phyloP scores from a whole-genome alignment of 2,329 filamentous ascomycete genomes.

The Pseudocercospora ulei region DNA sequence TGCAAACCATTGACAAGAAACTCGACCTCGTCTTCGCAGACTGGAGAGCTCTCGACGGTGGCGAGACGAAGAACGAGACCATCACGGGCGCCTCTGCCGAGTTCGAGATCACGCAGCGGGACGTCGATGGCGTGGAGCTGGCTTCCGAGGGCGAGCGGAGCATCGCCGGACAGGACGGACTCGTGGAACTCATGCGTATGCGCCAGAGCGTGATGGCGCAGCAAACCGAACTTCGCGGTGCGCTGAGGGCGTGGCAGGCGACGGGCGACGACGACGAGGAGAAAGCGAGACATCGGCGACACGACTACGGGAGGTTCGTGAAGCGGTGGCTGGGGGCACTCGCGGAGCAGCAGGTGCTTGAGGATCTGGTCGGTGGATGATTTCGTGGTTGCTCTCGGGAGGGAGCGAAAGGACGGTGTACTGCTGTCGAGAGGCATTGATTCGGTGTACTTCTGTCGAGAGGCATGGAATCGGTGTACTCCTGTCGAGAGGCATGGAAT shows the following conservation, averaged over 20 bases:
- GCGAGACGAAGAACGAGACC: slow-evolving; percentile 21
- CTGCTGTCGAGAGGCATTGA: too few species aligned
- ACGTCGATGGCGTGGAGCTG: slow-evolving; percentile 34
- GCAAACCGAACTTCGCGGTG: slow-evolving; percentile 30
- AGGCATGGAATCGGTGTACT: too few species aligned
- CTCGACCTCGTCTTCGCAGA: slow-evolving; percentile 36
- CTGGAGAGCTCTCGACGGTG: slow-evolving; percentile 38
- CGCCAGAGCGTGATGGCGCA: slow-evolving; percentile 38
- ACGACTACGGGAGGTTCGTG: slow-evolving; percentile 55
- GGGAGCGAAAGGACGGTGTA: too few species aligned
- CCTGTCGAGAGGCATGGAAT: too few species aligned
- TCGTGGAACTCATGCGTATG: slow-evolving; percentile 34
- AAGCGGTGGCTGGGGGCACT: slow-evolving; percentile 60
- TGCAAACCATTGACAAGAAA: slow-evolving; percentile 36
- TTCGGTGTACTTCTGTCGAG: too few species aligned
- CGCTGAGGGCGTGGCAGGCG: slow-evolving; percentile 24
- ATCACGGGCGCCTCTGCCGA: slow-evolving; percentile 19
- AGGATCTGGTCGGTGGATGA: slow-evolving; percentile 24
- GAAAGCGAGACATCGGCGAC: slow-evolving; percentile 48
- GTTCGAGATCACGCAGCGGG: slow-evolving; percentile 25
- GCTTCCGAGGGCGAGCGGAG: slow-evolving; percentile 23
- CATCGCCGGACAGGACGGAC: slow-evolving; percentile 22
- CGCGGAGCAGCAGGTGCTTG: slow-evolving; percentile 55
- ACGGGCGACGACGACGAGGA: slow-evolving; percentile 42
- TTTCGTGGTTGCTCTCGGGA: too few species aligned